Evolutionary conservation across 179 eudicot species (phyloP).

Genomic region (Camellia oleifera): DNA sequence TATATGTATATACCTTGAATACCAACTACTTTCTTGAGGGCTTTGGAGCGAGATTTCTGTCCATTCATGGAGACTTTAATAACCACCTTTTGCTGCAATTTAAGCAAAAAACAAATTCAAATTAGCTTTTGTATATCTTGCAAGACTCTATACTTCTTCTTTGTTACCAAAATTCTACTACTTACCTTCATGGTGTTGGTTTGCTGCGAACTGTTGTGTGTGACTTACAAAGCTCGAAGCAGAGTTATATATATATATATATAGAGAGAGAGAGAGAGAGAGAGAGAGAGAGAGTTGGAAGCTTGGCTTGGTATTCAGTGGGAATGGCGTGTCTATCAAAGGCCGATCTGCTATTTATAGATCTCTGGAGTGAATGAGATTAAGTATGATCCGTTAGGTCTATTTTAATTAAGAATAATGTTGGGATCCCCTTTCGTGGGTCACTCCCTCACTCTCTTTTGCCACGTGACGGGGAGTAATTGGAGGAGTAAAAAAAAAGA

Average conservation of each 20-base stretch:
- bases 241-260: neutral
- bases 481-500: too few species aligned
- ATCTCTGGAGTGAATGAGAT: too few species aligned
- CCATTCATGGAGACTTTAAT: conserved; percentile 6
- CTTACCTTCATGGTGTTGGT: conserved; percentile 2
- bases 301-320: too few species aligned
- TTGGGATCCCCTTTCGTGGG: too few species aligned
- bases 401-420: too few species aligned
- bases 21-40: conserved; percentile 12
- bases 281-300: neutral
- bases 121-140: neutral
- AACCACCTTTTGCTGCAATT: conserved; percentile 19
- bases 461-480: too few species aligned
- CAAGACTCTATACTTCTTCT: neutral
- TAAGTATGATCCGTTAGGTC: too few species aligned
- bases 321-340: too few species aligned
- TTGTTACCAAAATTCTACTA: neutral
- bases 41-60: conserved; percentile 18
- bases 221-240: neutral
- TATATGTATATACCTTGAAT: neutral
- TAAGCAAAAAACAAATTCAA: neutral
- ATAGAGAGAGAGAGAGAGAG: neutral
- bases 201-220: neutral
- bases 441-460: too few species aligned
- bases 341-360: too few species aligned